These are phyloP conservation scores for Cyathus striatus DNA, from an alignment of 768 basidiomycete genomes.

Conservation along the genomic window DNA sequence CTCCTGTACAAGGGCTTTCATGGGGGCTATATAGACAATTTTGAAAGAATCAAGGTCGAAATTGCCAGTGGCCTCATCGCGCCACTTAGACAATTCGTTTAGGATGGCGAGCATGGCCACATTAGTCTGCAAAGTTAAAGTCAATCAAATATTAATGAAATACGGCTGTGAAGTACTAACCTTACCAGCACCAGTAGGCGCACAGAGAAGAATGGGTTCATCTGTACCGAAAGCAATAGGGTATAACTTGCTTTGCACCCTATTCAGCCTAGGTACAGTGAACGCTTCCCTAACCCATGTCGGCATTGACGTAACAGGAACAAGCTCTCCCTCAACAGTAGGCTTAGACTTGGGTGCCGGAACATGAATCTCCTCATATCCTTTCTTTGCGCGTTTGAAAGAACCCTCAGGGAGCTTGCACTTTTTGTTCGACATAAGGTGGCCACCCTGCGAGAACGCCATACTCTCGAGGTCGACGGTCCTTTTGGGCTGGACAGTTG, in stretches of 20 bases:
- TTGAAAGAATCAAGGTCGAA: conserved; percentile 92
- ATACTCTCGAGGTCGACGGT: conserved; percentile 88
- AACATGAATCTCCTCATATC: conserved; percentile 97
- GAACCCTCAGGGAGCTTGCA: conserved; percentile 96
- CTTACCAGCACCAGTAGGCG: conserved; percentile 98
- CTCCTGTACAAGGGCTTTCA: conserved; percentile 99
- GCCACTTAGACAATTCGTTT: conserved; percentile 83
- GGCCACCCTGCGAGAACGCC: conserved; percentile 95
- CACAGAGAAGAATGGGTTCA: conserved; percentile 92
- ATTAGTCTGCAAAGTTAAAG: conserved; percentile 66
- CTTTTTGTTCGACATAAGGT: conserved; percentile 98
- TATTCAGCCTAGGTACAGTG: conserved; percentile 76
- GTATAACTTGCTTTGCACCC: conserved; percentile 89
- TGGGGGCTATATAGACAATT: conserved; percentile 95
- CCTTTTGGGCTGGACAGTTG: conserved; percentile 78
- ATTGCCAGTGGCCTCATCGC: conserved; percentile 72
- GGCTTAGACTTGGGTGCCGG: conserved; percentile 84
- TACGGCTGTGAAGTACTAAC: no score
- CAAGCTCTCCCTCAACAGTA: conserved; percentile 56
- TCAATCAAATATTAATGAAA: no score
- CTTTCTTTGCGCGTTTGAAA: conserved; percentile 94
- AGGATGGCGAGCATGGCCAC: conserved; percentile 95
- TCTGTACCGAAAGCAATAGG: conserved; percentile 93
- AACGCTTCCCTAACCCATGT: conserved; percentile 88
- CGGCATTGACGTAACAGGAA: conserved; percentile 71